Evolutionary conservation across 208 protist genomes (phyloP), one percentile per base, ranked within the genome.

Genomic region (Herpetomonas tarakana): DNA sequence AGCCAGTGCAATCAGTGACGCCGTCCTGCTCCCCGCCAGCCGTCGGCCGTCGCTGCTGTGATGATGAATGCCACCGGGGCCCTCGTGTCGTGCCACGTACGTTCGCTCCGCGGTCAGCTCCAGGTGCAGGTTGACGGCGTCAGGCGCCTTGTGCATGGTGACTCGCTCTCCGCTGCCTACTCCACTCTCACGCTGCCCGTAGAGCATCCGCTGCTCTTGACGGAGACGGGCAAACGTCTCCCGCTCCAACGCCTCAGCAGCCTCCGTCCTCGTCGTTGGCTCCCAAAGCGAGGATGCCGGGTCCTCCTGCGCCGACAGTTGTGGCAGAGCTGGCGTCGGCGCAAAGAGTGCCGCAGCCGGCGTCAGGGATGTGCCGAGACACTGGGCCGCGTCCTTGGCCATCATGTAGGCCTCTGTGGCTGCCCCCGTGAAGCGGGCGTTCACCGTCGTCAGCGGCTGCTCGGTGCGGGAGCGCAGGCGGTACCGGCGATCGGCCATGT

Each of bases 401-500:
- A 81, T 65, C 28, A 84, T 66, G 65, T 86, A 94, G 70, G 70
- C 80, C 62, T 94, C 91, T 30, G 86, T 70, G 38, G 68, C 66
- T 18, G 83, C 56, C 50, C 91, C 86, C 12, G 91, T 72, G 52
- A 96, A 96, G 59, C 86, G 80, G 60, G 74, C 74, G 55, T 83
- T 76, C 53, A 27, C 64, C 54, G 44, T 56, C 49, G 31, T 56
- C 24, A 58, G 35, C 35, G 6, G 35, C 44, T 49, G 72, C 57
- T 82, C 71, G 1, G 59, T 62, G 16, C 57, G 52, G 35, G 76
- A 24, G 25, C 72, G 59, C 29, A 67, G 58, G 19, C 84, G 75
- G 53, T 80, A 88, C 56, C 83, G 75, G 19, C 80, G 77, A 55
- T 93, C 81, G 3, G 85, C 76, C 85, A 93, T 89, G 39, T 83